Conservation (phyloP, 371 early-diverging fungal genomes). For the Lichtheimia corymbifera region DNA sequence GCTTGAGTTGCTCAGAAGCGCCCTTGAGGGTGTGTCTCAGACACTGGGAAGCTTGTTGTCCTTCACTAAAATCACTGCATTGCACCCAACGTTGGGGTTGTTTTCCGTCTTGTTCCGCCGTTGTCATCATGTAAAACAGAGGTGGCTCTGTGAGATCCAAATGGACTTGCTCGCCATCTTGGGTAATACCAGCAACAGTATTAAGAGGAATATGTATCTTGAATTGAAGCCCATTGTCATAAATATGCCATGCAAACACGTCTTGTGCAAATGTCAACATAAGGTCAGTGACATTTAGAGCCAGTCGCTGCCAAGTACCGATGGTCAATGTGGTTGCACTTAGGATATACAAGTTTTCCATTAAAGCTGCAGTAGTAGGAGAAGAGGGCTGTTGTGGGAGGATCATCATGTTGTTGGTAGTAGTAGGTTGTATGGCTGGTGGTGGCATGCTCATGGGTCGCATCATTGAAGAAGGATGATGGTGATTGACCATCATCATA, state of each 20-base stretch:
- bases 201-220: constrained; percentile 70
- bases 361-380: background rate
- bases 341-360: constrained; percentile 18
- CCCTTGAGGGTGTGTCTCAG: constrained; percentile 69
- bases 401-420: background rate
- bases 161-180: constrained; percentile 53
- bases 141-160: constrained; percentile 67
- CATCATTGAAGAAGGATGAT: constrained; percentile 1
- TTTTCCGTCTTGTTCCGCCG: too few species aligned
- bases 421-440: background rate
- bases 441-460: constrained; percentile 10
- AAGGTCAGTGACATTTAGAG: constrained; percentile 61
- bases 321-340: constrained; percentile 68
- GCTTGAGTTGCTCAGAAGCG: constrained; percentile 46
- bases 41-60: constrained; percentile 66
- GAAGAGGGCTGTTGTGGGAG: background rate
- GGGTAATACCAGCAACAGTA: constrained; percentile 55
- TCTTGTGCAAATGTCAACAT: constrained; percentile 54
- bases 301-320: constrained; percentile 80
- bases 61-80: constrained; percentile 79
- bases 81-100: constrained; percentile 55
- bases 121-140: constrained; percentile 62
- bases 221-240: constrained; percentile 67
- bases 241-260: constrained; percentile 72
- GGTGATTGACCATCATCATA: background rate